Base-by-base conservation (phyloP, 1,284 basidiomycete species). In the Irpex rosettiformis region DNA sequence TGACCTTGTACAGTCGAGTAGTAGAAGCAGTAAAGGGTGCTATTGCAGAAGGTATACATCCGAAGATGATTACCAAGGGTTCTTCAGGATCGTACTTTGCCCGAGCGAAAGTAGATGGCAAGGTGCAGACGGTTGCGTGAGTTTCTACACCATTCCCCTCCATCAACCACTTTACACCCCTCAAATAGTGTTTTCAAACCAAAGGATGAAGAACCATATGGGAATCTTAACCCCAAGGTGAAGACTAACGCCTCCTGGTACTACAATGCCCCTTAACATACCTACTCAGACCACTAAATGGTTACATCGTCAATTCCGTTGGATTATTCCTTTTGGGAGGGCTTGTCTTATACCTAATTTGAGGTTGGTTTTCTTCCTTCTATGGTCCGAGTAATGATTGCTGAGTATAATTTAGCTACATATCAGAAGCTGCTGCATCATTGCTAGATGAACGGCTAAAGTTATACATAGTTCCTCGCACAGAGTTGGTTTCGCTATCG, bases 61-160 rank as follows among this genome's bases (percentile, higher is more conserved):
- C 93, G 1, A 93, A 93, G 70, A 89, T 95, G 82, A 95, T 94
- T 57, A 74, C 81, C 3, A 93, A 93, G 66, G 93, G 93, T 8
- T 93, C 89, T 2, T 91, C 88, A 11, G 93, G 93, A 0, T 91
- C 88, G 53, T 95, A 95, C 72, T 95, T 94, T 73, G 90, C 89
- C 22, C 82, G 90, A 59, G 84, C 86, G 0, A 91, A 87, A 72
- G 73, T 80, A 27, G 87, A 91, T 16, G 86, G 84, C 16, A 77
- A 78, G 43, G 80, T 91, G 5, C 86, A 89, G 62, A 93, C 89
- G 16, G 84, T 93, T 37, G 90, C 87, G 90, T 92, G 69, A 71
- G 89, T 76, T 16, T 22, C 24, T 56, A 47, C 29, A 30, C 22
- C 21, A 10, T 48, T n/a, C n/a, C n/a, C n/a, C n/a, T n/a, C n/a